These are phyloP conservation scores for Quercus lobata DNA, from an alignment of 331 rosid species.

Conservation along the genomic window DNA sequence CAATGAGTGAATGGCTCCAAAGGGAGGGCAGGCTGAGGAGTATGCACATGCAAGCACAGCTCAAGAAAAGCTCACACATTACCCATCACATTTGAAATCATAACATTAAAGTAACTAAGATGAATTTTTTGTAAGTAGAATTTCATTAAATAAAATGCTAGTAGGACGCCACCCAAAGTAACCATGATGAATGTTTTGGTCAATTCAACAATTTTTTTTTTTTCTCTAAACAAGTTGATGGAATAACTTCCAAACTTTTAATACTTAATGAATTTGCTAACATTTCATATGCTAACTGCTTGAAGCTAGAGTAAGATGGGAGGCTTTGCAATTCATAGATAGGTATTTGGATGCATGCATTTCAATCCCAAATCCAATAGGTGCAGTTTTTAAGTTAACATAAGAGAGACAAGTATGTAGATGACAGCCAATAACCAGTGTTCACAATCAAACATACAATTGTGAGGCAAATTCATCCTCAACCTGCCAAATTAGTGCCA, in stretches of 20 bases:
- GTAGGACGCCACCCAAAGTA: too few relatives aligned
- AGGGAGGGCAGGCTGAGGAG: too few relatives aligned
- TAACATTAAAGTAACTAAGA: too few relatives aligned
- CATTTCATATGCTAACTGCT: background rate
- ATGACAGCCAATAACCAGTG: background rate
- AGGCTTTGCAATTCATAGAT: background rate
- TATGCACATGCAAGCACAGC: too few relatives aligned
- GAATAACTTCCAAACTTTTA: background rate
- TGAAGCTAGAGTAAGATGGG: background rate
- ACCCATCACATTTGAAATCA: too few relatives aligned
- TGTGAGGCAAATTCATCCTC: background rate
- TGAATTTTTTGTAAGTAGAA: background rate
- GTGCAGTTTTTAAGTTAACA: background rate
- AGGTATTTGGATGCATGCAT: background rate
- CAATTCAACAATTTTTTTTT: background rate
- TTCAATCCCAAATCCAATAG: background rate
- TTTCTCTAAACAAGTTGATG: too few relatives aligned
- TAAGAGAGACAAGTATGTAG: background rate
- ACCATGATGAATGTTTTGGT: background rate
- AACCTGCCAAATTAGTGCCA: too few relatives aligned
- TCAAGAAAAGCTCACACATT: too few relatives aligned
- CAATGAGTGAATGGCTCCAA: too few relatives aligned
- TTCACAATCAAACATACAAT: background rate
- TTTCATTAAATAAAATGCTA: too few relatives aligned
- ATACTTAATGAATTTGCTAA: background rate